A percentile compares a stretch with the other conserved stretches of the same genome.
phyloP scores from a whole-genome alignment of 257 asterid genomes.

The Solanum paucissectum region DNA sequence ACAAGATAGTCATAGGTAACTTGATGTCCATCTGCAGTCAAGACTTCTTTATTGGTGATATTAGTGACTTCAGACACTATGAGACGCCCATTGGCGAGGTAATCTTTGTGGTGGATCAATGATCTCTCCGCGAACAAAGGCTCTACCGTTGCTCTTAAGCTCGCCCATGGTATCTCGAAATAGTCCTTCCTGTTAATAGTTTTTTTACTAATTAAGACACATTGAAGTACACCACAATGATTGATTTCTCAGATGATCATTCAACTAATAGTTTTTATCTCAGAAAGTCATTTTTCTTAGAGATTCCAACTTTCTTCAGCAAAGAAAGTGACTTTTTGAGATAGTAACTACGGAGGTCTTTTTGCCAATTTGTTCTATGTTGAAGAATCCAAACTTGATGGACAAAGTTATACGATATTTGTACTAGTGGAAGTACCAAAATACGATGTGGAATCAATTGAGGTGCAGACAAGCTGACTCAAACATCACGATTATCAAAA shows the following conservation, averaged over 20 bases:
- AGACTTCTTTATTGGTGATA: constrained; percentile 45
- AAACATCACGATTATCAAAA: too few species aligned
- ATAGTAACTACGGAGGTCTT: not conserved
- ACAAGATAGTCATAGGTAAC: constrained; percentile 65
- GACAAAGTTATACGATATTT: not conserved
- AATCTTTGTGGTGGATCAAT: constrained; percentile 63
- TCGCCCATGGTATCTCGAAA: constrained; percentile 85
- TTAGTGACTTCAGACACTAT: constrained; percentile 47
- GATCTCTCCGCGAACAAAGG: constrained; percentile 70
- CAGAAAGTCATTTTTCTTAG: not conserved
- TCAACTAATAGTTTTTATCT: not conserved
- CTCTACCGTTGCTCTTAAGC: constrained; percentile 73
- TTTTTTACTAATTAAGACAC: not conserved
- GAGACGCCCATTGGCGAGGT: constrained; percentile 64
- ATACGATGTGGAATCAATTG: not conserved
- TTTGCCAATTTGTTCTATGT: too few species aligned
- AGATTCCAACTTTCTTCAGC: not conserved
- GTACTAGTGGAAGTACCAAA: not conserved
- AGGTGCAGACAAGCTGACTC: not conserved
- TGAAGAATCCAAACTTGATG: too few species aligned
- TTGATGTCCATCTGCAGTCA: constrained; percentile 53
- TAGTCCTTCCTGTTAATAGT: constrained; percentile 61
- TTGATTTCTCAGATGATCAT: too few species aligned
- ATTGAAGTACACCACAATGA: too few species aligned
- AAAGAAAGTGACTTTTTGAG: too few species aligned